These are phyloP conservation scores for Fagus sylvatica DNA, from an alignment of 306 rosid species.

Conservation along the genomic window DNA sequence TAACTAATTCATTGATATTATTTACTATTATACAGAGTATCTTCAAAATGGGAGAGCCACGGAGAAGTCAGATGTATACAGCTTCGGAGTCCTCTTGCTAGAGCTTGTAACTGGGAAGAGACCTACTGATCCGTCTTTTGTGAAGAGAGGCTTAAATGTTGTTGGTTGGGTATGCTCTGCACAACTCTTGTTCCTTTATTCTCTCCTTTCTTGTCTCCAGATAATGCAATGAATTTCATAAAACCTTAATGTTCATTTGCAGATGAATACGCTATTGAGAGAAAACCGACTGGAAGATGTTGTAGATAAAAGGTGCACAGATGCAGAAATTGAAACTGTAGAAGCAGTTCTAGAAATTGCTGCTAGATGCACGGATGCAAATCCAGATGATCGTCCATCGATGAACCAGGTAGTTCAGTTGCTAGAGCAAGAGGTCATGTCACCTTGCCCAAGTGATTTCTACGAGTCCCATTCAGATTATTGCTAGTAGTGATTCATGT, in stretches of 20 bases:
- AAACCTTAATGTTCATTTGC: constrained; percentile 3
- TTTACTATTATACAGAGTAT: constrained; percentile 57
- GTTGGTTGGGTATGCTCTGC: constrained; percentile 94
- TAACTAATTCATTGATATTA: neutral
- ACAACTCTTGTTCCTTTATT: neutral
- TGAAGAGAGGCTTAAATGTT: constrained; percentile 75
- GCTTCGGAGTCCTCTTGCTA: constrained; percentile 91
- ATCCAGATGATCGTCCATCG: constrained; percentile 78
- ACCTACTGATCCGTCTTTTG: constrained; percentile 90
- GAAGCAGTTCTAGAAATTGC: constrained; percentile 82
- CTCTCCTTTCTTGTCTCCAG: neutral
- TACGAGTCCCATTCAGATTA: constrained; percentile 88
- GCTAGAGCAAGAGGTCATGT: constrained; percentile 83
- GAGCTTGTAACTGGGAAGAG: constrained; percentile 99
- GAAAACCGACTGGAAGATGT: constrained; percentile 72
- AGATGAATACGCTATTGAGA: constrained; percentile 74
- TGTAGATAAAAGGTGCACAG: constrained; percentile 72
- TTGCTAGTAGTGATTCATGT: constrained; percentile 32
- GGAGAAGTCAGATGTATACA: constrained; percentile 90
- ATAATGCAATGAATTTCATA: neutral
- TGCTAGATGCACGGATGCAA: constrained; percentile 80
- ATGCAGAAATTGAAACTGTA: constrained; percentile 64
- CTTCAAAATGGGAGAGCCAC: constrained; percentile 97
- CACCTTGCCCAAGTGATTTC: constrained; percentile 79
- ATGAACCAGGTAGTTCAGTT: constrained; percentile 85